Evolutionary conservation across 1,284 basidiomycete species (phyloP), one percentile per base, ranked within the genome.

Genomic region (Tylopilus orsonianus): DNA sequence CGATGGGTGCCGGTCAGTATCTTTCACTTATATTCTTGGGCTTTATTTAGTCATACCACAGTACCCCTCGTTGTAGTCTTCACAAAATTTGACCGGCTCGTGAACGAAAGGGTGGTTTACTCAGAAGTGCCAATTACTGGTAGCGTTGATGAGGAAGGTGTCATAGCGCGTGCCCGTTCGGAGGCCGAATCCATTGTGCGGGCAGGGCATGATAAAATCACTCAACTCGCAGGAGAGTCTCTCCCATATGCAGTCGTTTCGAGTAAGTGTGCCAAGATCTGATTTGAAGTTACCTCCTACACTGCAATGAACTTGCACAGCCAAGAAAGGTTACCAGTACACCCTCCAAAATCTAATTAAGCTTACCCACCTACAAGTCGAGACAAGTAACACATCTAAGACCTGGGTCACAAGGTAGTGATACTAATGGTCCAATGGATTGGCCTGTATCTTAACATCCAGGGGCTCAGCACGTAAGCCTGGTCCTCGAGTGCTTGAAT

Each of bases 1-100:
- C 16, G 5, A 26, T 47, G 29, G 47, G 44, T 9, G 2, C 29
- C 19, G 39, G 47, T 48, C 8, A 13, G 47, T 49, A 9, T 30
- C 24, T 20, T 27, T 30, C 7, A 4, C 14, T 30, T 6, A 30
- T 30, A 9, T 13, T 30, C 29, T 10, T 18, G 8, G 3, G 6
- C 4, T n/a, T 22, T 27, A 10, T 8, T 46, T 26, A 48, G 27
- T 14, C 19, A 7, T 13, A 23, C 23, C 20, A 19, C 22, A 48
- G 47, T 33, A 46, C 47, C 33, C 33, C 9, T 35, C 13, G 20
- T 35, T 9, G 18, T 35, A 5, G 33, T 35, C 2, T 35, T 35
- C 18, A 35, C 33, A 18, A 35, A 20, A 12, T 18, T 35, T 35
- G 33, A 35, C 18, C 1, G 7, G 12, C 7, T 20, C 12, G 18